These are phyloP conservation scores for Friedmanniomyces simplex DNA, from an alignment of 495 filamentous ascomycete genomes.

Conservation along the genomic window DNA sequence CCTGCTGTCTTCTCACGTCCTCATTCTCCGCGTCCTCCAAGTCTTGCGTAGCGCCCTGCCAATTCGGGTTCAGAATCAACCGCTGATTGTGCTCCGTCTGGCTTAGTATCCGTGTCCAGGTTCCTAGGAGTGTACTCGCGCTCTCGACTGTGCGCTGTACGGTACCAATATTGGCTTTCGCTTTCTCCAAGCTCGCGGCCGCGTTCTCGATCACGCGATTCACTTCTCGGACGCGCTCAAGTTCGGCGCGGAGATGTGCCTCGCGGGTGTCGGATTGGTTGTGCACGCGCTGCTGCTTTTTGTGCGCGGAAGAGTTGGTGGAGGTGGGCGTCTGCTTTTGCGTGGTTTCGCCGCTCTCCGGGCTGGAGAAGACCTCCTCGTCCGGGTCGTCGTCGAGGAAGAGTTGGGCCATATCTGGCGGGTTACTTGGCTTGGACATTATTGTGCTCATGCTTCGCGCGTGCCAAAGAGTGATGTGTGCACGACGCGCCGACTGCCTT, in stretches of 20 bases:
- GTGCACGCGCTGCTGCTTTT: slow-evolving; percentile 33
- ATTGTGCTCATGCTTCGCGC: slow-evolving; percentile 3
- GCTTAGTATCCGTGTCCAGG: slow-evolving; percentile 89
- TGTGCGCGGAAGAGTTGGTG: slow-evolving; percentile 39
- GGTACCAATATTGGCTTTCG: slow-evolving; percentile 86
- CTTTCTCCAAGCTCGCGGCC: slow-evolving; percentile 64
- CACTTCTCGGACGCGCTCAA: slow-evolving; percentile 72
- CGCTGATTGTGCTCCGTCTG: slow-evolving; percentile 97
- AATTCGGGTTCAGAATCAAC: slow-evolving; percentile 73
- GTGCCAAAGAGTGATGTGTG: too few relatives aligned
- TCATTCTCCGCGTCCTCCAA: slow-evolving; percentile 74
- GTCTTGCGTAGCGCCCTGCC: slow-evolving; percentile 83
- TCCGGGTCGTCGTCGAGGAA: slow-evolving; percentile 38
- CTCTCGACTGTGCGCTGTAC: slow-evolving; percentile 76
- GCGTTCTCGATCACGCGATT: slow-evolving; percentile 81
- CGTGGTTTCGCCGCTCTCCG: slow-evolving; percentile 37
- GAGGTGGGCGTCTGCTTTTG: slow-evolving; percentile 28
- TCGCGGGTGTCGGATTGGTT: slow-evolving; percentile 50
- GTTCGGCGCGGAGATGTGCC: slow-evolving; percentile 59
- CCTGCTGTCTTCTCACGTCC: slow-evolving; percentile 54
- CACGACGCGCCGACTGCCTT: slow-evolving; percentile 2
- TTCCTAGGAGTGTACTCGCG: slow-evolving; percentile 87
- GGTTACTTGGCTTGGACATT: slow-evolving; percentile 13
- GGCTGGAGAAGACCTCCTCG: slow-evolving; percentile 65
- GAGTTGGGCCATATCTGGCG: slow-evolving; percentile 19